These are phyloP conservation scores for Jasminum sambac DNA, from an alignment of 257 asterid genomes.

Conservation along the genomic window DNA sequence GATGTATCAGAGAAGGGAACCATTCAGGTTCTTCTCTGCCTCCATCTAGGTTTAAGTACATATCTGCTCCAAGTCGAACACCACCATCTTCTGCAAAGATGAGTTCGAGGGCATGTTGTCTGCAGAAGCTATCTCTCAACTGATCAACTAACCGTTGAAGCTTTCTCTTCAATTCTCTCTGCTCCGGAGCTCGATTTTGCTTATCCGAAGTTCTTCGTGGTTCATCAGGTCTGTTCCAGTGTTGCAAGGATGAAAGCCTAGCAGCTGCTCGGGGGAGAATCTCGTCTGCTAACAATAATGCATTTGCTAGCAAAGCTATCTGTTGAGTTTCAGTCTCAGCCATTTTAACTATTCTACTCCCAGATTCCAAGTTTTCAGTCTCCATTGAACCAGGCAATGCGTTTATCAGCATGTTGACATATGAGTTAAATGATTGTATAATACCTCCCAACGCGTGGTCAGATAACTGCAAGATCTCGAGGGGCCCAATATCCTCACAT, in stretches of 20 bases:
- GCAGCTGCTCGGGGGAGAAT: constrained; percentile 75
- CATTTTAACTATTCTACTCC: constrained; percentile 61
- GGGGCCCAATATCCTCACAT: constrained; percentile 86
- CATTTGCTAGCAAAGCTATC: constrained; percentile 71
- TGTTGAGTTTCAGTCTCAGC: constrained; percentile 76
- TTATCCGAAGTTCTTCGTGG: constrained; percentile 44
- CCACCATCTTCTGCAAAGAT: constrained; percentile 81
- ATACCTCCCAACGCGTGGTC: constrained; percentile 79
- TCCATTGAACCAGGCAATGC: constrained; percentile 82
- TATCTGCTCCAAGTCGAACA: constrained; percentile 68
- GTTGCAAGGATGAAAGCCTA: constrained; percentile 46
- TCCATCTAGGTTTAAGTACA: constrained; percentile 73
- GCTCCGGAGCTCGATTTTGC: constrained; percentile 63
- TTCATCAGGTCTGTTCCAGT: constrained; percentile 40
- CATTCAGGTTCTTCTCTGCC: constrained; percentile 66
- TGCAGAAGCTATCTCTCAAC: constrained; percentile 82
- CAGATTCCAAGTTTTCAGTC: constrained; percentile 67
- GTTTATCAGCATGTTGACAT: constrained; percentile 56
- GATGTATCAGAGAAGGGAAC: constrained; percentile 91
- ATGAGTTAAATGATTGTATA: constrained; percentile 61
- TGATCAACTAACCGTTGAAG: constrained; percentile 83
- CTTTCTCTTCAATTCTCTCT: constrained; percentile 67
- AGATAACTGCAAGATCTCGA: constrained; percentile 63
- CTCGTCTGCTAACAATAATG: constrained; percentile 73
- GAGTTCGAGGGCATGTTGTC: constrained; percentile 86